These are phyloP conservation scores for Mycosphaerelloides madeirae DNA, from an alignment of 2,329 filamentous ascomycete species.

Conservation along the genomic window DNA sequence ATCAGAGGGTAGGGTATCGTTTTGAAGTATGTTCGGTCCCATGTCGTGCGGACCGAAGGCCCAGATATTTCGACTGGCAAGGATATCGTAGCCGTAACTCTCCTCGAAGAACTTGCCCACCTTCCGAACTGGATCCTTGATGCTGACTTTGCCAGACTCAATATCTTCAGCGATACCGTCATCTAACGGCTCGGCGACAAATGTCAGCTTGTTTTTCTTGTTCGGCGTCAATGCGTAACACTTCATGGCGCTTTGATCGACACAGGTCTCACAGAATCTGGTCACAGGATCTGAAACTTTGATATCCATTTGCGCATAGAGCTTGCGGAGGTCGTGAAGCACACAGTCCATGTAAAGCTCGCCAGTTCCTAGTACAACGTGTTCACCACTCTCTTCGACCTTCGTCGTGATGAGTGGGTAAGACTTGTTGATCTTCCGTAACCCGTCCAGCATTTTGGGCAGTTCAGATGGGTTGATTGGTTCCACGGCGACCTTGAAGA, in stretches of 20 bases:
- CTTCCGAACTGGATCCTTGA: slow-evolving; percentile 86
- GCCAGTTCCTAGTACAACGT: slow-evolving; percentile 89
- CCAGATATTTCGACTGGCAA: slow-evolving; percentile 94
- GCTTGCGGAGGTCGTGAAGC: slow-evolving; percentile 79
- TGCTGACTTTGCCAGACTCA: slow-evolving; percentile 81
- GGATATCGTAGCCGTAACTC: slow-evolving; percentile 92
- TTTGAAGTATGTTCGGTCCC: slow-evolving; percentile 91
- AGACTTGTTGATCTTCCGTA: slow-evolving; percentile 95
- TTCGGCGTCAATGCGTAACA: slow-evolving; percentile 97
- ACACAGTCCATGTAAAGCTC: slow-evolving; percentile 99
- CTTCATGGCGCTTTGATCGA: slow-evolving; percentile 94
- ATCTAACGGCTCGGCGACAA: slow-evolving; percentile 94
- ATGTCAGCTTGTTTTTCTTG: slow-evolving; percentile 99
- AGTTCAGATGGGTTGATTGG: slow-evolving; percentile 97
- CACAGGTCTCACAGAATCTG: slow-evolving; percentile 94
- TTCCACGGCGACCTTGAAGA: slow-evolving; percentile 96
- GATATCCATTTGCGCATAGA: slow-evolving; percentile 99
- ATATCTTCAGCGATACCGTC: slow-evolving; percentile 94
- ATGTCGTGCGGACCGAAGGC: slow-evolving; percentile 95
- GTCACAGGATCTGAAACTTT: slow-evolving; percentile 98
- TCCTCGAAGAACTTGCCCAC: slow-evolving; percentile 97
- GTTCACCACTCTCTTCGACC: slow-evolving; percentile 95
- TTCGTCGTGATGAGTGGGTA: slow-evolving; percentile 95
- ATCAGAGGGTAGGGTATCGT: slow-evolving; percentile 90
- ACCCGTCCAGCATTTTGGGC: slow-evolving; percentile 95